Conservation (phyloP, 306 rosid genomes). For the Pachyrhizus erosus region DNA sequence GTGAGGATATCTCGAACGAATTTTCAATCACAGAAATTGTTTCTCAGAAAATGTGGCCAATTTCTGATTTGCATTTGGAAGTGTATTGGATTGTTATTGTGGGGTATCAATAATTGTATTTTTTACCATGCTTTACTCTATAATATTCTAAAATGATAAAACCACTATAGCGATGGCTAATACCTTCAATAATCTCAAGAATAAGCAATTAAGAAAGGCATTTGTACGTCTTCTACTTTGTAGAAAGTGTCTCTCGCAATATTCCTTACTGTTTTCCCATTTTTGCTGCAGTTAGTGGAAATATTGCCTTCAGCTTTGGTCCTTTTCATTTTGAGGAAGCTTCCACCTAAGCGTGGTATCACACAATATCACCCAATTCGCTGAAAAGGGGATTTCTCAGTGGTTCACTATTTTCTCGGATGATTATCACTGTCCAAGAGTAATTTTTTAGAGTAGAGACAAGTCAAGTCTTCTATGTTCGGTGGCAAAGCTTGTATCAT, state of each 20-base stretch:
- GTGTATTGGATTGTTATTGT: constrained; percentile 17
- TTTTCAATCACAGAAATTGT: constrained; percentile 11
- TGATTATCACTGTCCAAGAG: constrained; percentile 32
- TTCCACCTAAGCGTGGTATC: constrained; percentile 62
- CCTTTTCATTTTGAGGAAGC: constrained; percentile 60
- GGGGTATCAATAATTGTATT: not conserved
- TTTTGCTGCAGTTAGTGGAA: constrained; percentile 54
- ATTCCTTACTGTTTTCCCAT: constrained; percentile 21
- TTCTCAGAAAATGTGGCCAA: not conserved
- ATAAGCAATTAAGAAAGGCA: not conserved
- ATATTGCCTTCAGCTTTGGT: constrained; percentile 62
- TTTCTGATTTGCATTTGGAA: constrained; percentile 31
- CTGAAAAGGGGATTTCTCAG: constrained; percentile 43
- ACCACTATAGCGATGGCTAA: not conserved
- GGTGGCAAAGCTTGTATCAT: constrained; percentile 36
- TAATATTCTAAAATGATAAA: not conserved
- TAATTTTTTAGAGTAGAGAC: constrained; percentile 36
- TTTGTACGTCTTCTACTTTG: constrained; percentile 12
- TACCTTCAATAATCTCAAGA: not conserved
- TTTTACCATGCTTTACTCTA: not conserved
- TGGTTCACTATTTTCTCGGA: constrained; percentile 17
- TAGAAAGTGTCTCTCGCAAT: constrained; percentile 7
- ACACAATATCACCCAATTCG: constrained; percentile 64
- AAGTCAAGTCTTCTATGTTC: constrained; percentile 23
- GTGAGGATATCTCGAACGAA: not conserved